Base-by-base conservation (phyloP, 768 basidiomycete genomes). In the Tricholomella constricta region DNA sequence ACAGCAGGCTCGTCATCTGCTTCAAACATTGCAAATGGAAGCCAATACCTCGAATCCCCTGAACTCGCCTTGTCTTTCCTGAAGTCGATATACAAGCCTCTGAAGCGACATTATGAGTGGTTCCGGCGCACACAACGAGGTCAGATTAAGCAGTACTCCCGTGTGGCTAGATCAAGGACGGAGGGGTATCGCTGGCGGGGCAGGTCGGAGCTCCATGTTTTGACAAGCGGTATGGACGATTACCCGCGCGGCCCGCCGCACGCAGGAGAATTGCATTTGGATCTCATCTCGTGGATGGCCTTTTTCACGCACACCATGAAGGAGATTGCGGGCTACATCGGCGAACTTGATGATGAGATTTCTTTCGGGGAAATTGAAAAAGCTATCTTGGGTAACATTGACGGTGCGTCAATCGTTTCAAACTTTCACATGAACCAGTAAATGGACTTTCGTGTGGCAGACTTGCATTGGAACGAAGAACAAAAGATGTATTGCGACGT, bases 181-280 rank as follows among this genome's bases (percentile, higher is more conserved):
- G 94, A 98, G 69, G 94, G 82, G 1, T 98, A 97, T 72, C 82
- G 95, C 29, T 98, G 95, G 96, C 83, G 96, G 27, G 95, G 95
- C 25, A 78, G 95, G 36, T 89, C 91, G 6, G 80, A 86, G 62
- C 78, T 79, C 23, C 94, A 96, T 69, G 89, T 98, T 34, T 73
- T 98, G 51, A 97, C 96, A 0, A 92, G 89, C 62, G 95, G 95
- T 1, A 87, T 98, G 85, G 95, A 98, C 66, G 95, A 98, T 70
- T 98, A 95, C 69, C 95, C 95, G 10, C 81, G 95, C 48, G 94
- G 90, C 12, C 83, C 86, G 23, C 89, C 95, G 6, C 92, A 94
- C 63, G 79, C 85, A 2, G 95, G 96, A 44, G 95, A 98, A 72
- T 75, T 98, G 42, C 95, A 98, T 68, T 68, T 98, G 53, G 95